These are phyloP conservation scores for Pyrus betulifolia DNA, from an alignment of 306 rosid genomes.

Conservation along the genomic window DNA sequence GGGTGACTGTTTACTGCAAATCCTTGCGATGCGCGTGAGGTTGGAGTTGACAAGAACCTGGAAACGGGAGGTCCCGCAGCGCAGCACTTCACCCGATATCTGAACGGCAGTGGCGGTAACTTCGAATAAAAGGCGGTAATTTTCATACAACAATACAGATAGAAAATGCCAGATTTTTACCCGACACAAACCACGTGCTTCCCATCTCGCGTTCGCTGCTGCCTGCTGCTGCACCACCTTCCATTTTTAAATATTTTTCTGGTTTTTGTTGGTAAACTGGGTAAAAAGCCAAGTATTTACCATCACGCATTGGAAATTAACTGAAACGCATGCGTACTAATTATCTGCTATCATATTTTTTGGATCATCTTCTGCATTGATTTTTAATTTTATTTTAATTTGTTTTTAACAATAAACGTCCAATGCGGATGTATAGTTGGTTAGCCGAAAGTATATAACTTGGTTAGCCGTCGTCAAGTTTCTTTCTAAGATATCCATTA, in stretches of 20 bases:
- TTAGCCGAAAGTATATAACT: not conserved
- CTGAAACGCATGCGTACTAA: not conserved
- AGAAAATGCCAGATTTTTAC: constrained; percentile 4
- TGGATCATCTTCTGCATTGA: not conserved
- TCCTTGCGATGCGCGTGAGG: not conserved
- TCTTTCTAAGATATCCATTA: not conserved
- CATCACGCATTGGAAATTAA: not conserved
- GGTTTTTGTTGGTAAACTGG: not conserved
- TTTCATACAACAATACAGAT: not conserved
- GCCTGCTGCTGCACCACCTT: not conserved
- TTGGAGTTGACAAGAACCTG: not conserved
- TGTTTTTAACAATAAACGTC: not conserved
- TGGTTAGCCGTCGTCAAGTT: not conserved
- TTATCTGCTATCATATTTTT: not conserved
- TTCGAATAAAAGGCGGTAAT: not conserved
- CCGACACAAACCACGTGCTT: constrained; percentile 26
- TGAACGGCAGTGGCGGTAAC: constrained; percentile 1
- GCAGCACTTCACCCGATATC: not conserved
- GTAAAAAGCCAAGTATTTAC: not conserved
- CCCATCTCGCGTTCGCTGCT: constrained; percentile 11
- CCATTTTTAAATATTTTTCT: not conserved
- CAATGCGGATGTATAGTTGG: not conserved
- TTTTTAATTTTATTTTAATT: not conserved
- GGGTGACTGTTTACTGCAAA: not conserved
- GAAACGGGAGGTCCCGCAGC: not conserved